These are phyloP conservation scores for Boletus speciosus DNA, from an alignment of 768 basidiomycete species.

Conservation along the genomic window DNA sequence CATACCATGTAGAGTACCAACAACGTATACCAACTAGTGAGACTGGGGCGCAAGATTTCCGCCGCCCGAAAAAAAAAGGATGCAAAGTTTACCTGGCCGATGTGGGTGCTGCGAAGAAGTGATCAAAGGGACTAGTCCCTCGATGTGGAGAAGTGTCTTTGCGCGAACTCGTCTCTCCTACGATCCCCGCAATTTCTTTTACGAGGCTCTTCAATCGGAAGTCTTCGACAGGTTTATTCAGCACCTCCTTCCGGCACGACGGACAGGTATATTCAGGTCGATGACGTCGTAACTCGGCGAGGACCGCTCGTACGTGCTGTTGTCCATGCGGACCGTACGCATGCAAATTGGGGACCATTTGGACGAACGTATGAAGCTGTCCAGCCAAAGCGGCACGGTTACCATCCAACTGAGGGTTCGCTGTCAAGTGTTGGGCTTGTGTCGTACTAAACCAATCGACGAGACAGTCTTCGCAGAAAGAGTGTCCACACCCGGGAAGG, in stretches of 20 bases:
- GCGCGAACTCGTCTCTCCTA: conserved; percentile 46
- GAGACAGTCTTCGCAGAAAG: conserved; percentile 62
- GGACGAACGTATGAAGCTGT: conserved; percentile 19
- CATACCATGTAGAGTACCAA: neutral
- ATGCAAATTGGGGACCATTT: conserved; percentile 22
- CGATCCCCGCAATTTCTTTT: conserved; percentile 43
- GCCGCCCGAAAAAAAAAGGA: neutral
- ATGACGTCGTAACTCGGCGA: conserved; percentile 25
- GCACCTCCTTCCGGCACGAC: conserved; percentile 53
- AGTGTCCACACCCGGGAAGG: conserved; percentile 65
- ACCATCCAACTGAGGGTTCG: conserved; percentile 44
- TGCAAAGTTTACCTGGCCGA: neutral
- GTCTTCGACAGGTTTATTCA: conserved; percentile 52
- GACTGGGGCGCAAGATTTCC: neutral
- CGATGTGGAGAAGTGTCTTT: neutral
- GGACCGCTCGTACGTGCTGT: conserved; percentile 16
- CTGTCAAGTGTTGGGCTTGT: conserved; percentile 45
- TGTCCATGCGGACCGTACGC: conserved; percentile 14
- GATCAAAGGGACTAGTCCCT: conserved; percentile 40
- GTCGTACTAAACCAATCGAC: conserved; percentile 50
- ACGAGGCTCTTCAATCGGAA: conserved; percentile 60
- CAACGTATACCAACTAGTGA: neutral
- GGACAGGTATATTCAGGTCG: conserved; percentile 64
- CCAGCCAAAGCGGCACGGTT: conserved; percentile 22
- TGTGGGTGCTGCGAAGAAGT: conserved; percentile 37